Evolutionary conservation across 306 rosid species (phyloP), one percentile per base, ranked within the genome.

Genomic region (Malus sieversii): DNA sequence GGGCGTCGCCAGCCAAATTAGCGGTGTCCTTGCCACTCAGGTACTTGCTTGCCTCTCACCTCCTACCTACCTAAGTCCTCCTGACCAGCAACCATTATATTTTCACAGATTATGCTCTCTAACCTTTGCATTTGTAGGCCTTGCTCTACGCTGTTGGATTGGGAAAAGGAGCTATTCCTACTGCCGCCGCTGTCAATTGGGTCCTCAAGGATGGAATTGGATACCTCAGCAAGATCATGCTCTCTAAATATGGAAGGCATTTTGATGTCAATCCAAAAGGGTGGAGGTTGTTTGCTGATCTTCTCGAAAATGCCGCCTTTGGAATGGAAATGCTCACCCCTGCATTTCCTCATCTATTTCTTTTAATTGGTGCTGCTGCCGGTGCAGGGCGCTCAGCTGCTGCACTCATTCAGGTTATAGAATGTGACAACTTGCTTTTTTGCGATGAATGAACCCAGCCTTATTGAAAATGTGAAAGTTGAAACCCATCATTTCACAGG

Each of bases 161-260:
- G 86, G 97, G 97, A 0, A 94, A 92, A 80, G 97, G 98, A 71
- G 93, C 98, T 2, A 94, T 94, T 88, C 98, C 97, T 0, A 89
- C 97, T 0, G 97, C 98, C 82, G 88, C 96, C 69, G 95, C 97
- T 5, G 74, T 92, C 70, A 92, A 94, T 80, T 94, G 97, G 98
- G 96, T 94, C 82, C 87, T 94, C 6, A 94, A 94, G 79, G 98
- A 94, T 85, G 97, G 97, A 72, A 91, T 94, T 82, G 98, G 98
- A 30, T 88, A 91, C 81, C 88, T 94, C 16, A 92, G 97, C 70
- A 92, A 94, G 85, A 92, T 94, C 67, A 62, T 90, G 88, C 74
- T 94, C 71, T 94, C 98, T 0, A 92, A 88, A 73, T 92, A 82
- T n/a, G 98, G 97, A 60, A 86, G 97, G 20, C 98, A 94, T 86